Evolutionary conservation across 1,284 basidiomycete species (phyloP).

Genomic region (Moesziomyces globuligerus): DNA sequence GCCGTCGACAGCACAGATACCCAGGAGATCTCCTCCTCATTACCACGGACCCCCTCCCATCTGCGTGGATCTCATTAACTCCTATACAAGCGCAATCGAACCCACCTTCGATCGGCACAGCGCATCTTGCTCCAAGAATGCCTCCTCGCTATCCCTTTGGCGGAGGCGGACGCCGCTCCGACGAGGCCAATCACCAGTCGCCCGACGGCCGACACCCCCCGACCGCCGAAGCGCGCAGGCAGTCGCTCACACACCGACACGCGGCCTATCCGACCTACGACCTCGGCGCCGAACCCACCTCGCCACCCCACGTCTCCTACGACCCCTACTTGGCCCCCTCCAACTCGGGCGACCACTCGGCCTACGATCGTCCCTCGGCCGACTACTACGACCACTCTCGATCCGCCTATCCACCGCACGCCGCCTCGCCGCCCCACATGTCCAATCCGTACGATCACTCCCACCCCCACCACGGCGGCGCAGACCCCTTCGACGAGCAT

Average conservation of each 20-base stretch:
- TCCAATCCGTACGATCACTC: slow-evolving; percentile 35
- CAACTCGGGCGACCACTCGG: slow-evolving; percentile 30
- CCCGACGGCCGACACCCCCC: slow-evolving; percentile 14
- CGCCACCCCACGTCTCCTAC: slow-evolving; percentile 35
- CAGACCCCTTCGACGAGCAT: slow-evolving; percentile 37
- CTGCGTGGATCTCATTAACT: neutral
- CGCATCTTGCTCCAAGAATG: slow-evolving; percentile 9
- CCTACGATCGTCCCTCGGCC: slow-evolving; percentile 37
- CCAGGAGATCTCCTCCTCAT: neutral
- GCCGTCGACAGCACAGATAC: neutral
- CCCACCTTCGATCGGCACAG: slow-evolving; percentile 23
- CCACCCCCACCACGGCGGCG: slow-evolving; percentile 20
- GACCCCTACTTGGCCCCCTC: slow-evolving; percentile 42
- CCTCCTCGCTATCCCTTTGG: slow-evolving; percentile 39
- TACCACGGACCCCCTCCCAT: neutral
- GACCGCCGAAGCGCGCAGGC: slow-evolving; percentile 17
- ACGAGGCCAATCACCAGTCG: slow-evolving; percentile 20
- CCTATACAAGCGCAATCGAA: neutral
- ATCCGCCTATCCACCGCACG: slow-evolving; percentile 17
- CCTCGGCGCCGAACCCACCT: slow-evolving; percentile 31
- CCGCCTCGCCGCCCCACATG: slow-evolving; percentile 27
- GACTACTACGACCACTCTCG: slow-evolving; percentile 33
- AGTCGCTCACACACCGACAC: slow-evolving; percentile 19
- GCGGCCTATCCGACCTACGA: slow-evolving; percentile 52
- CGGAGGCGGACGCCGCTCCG: slow-evolving; percentile 18